These are phyloP conservation scores for Pezicula neosporulosa DNA, from an alignment of 2,329 filamentous ascomycete genomes.

Conservation along the genomic window DNA sequence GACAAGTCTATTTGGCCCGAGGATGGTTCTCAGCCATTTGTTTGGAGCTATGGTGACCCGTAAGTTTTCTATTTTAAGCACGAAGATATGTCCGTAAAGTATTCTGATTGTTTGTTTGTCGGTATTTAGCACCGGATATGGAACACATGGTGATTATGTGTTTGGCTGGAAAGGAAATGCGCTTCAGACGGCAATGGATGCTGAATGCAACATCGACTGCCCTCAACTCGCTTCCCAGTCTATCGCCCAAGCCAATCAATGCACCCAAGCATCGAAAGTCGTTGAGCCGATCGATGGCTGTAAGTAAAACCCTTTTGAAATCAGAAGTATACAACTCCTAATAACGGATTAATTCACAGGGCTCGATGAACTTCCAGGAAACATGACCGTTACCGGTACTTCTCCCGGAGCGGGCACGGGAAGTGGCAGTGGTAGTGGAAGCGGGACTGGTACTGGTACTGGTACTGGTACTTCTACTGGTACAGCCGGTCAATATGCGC, in stretches of 20 bases:
- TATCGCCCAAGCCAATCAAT: constrained; percentile 41
- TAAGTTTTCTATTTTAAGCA: no score
- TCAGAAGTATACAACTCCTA: not conserved
- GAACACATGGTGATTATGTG: constrained; percentile 47
- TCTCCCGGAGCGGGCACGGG: constrained; percentile 1
- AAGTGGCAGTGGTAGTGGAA: not conserved
- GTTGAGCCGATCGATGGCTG: constrained; percentile 46
- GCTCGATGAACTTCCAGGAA: not conserved
- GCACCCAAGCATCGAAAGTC: constrained; percentile 41
- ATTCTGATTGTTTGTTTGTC: not conserved
- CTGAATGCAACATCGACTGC: constrained; percentile 43
- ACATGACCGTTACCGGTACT: constrained; percentile 1
- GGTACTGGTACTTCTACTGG: not conserved
- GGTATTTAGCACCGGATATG: constrained; percentile 35
- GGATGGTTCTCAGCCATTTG: constrained; percentile 38
- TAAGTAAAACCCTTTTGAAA: constrained; percentile 24
- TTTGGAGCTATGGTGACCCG: constrained; percentile 39
- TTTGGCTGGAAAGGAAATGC: constrained; percentile 46
- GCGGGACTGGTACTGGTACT: not conserved
- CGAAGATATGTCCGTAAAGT: no score
- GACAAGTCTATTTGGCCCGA: constrained; percentile 40
- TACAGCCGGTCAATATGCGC: not conserved
- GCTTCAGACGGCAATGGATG: constrained; percentile 45
- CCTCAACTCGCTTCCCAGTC: constrained; percentile 39
- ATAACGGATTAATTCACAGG: not conserved